These are phyloP conservation scores for Nakazawaea laoshanensis DNA, from an alignment of 805 yeast species.

Conservation along the genomic window DNA sequence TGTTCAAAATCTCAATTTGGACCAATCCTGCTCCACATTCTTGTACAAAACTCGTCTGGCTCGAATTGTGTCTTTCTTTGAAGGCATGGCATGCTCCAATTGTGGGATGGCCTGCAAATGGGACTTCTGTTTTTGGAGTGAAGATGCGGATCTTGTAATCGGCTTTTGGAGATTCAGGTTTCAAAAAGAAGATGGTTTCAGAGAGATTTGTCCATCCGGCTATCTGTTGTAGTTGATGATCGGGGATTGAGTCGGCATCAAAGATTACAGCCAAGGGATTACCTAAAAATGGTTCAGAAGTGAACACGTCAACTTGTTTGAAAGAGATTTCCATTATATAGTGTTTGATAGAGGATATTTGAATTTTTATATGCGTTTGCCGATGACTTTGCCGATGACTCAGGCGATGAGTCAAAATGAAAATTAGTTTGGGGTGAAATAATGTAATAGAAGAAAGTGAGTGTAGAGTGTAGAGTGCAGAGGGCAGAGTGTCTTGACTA, in stretches of 20 bases:
- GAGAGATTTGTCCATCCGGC: slow-evolving; percentile 57
- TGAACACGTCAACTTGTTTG: slow-evolving; percentile 34
- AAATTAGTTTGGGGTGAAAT: too few relatives aligned
- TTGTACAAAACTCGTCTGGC: slow-evolving; percentile 24
- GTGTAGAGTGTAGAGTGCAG: too few relatives aligned
- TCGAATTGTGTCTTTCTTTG: slow-evolving; percentile 27
- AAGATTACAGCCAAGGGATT: slow-evolving; percentile 50
- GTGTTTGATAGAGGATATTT: not conserved
- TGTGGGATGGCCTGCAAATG: slow-evolving; percentile 63
- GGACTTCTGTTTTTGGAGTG: slow-evolving; percentile 36
- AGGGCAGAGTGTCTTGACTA: too few relatives aligned
- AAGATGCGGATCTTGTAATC: slow-evolving; percentile 45
- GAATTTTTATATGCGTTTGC: too few relatives aligned
- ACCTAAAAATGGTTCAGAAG: slow-evolving; percentile 31
- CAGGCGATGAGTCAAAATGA: too few relatives aligned
- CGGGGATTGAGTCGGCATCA: slow-evolving; percentile 28
- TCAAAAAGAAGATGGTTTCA: slow-evolving; percentile 45
- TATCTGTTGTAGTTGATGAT: slow-evolving; percentile 34
- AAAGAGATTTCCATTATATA: not conserved
- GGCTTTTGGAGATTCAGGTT: slow-evolving; percentile 18
- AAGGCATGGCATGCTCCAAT: slow-evolving; percentile 41
- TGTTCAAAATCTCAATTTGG: slow-evolving; percentile 21
- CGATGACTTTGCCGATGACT: too few relatives aligned
- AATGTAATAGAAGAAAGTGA: too few relatives aligned
- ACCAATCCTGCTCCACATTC: slow-evolving; percentile 39